These are phyloP conservation scores for Phytophthora gonapodyides DNA, from an alignment of 352 stramenopile genomes.

Conservation along the genomic window DNA sequence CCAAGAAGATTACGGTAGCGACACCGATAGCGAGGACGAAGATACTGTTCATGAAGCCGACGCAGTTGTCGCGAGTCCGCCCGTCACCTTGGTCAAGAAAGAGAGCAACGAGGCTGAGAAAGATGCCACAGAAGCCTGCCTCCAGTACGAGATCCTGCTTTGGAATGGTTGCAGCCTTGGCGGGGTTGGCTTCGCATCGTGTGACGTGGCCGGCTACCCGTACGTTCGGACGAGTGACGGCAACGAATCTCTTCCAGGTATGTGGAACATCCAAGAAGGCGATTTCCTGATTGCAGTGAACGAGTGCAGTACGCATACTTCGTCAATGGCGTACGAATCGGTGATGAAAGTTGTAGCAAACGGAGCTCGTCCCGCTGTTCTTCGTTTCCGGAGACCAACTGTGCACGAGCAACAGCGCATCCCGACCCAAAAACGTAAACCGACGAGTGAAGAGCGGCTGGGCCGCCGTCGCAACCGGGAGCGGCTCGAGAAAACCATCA, in stretches of 20 bases:
- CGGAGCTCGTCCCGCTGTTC: slow-evolving; percentile 53
- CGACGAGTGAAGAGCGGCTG: slow-evolving; percentile 17
- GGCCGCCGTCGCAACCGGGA: slow-evolving; percentile 40
- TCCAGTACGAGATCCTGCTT: slow-evolving; percentile 55
- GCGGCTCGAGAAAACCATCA: slow-evolving; percentile 51
- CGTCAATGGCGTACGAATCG: slow-evolving; percentile 41
- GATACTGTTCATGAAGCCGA: slow-evolving; percentile 17
- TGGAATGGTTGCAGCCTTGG: slow-evolving; percentile 56
- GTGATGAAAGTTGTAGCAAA: slow-evolving; percentile 50
- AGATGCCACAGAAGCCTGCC: slow-evolving; percentile 4
- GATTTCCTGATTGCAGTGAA: slow-evolving; percentile 62
- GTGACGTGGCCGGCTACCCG: slow-evolving; percentile 41
- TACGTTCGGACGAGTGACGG: slow-evolving; percentile 46
- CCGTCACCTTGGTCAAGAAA: neutral
- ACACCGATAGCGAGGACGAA: slow-evolving; percentile 7
- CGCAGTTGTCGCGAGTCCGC: neutral
- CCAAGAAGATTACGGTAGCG: slow-evolving; percentile 19
- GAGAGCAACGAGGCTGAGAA: slow-evolving; percentile 2
- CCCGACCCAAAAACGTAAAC: slow-evolving; percentile 26
- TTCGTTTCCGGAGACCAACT: slow-evolving; percentile 52
- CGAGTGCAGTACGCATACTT: slow-evolving; percentile 40
- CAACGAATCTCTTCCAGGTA: slow-evolving; percentile 61
- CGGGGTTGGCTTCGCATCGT: slow-evolving; percentile 41
- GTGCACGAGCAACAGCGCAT: slow-evolving; percentile 41
- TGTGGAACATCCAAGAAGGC: slow-evolving; percentile 61